Base-by-base conservation (phyloP, 2,329 filamentous ascomycete genomes). In the Phaeosphaeriaceae sp. region DNA sequence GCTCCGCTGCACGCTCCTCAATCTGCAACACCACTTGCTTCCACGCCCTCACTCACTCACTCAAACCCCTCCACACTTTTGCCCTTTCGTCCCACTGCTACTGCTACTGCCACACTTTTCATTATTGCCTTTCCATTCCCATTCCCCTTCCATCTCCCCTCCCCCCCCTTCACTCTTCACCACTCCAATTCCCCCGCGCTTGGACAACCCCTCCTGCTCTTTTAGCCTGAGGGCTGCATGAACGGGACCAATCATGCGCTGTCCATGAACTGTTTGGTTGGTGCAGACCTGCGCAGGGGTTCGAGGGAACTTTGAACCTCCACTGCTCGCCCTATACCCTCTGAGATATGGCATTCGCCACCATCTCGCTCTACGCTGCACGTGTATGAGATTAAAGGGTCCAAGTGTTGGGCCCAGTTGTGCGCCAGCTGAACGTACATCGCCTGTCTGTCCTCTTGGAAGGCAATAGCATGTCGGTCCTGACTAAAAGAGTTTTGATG, bases 371-470 rank as follows among this genome's bases (percentile, higher is more conserved):
- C 59, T 55, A 46, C 42, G 51, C 53, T 53, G 48, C 43, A 20
- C 41, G 46, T 34, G 40, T 42, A 48, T 60, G 60, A 71, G 60
- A 70, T 71, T 71, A 70, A 67, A 71, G 66, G 66, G 63, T 60
- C 42, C 54, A 39, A 37, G 35, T 41, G 34, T 52, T 53, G 48
- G 56, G 54, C 57, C 54, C 55, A 51, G 47, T 37, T 26, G 23
- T 32, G 35, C 54, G 37, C 50, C 55, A 51, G 54, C 26, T 46
- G 18, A 48, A 38, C 51, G 42, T 46, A 43, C 35, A 45, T 47
- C 21, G 23, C 37, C 21, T 41, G 45, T 55, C 48, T 38, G 18
- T 50, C 45, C 39, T 42, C 20, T 42, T 49, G 32, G 48, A 55
- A 41, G 49, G 58, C 60, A 52, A 52, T 58, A 50, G 56, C 58